Conservation (phyloP, 371 early-diverging fungal genomes). For the Mortierella sp. region DNA sequence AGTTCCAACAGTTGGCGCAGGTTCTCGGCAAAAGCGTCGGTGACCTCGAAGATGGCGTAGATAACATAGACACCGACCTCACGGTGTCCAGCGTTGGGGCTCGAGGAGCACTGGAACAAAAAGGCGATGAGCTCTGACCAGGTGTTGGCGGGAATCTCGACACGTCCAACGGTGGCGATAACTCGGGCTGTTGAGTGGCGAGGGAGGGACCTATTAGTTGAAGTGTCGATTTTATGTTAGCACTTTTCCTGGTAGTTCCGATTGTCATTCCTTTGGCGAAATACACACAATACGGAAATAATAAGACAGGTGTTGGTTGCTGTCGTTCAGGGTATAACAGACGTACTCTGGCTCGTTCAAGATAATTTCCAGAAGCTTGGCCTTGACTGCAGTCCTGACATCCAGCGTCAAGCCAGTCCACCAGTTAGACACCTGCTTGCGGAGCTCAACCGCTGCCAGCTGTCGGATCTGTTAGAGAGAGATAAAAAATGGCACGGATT, state of each 20-base stretch:
- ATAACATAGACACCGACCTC: slow-evolving; percentile 90
- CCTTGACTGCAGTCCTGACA: slow-evolving; percentile 70
- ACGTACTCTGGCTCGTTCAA: slow-evolving; percentile 82
- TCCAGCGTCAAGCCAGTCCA: slow-evolving; percentile 80
- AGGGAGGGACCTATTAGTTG: slow-evolving; percentile 71
- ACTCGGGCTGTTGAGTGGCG: slow-evolving; percentile 89
- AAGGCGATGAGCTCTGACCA: slow-evolving; percentile 89
- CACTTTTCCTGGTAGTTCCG: neutral
- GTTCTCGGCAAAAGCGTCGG: slow-evolving; percentile 79
- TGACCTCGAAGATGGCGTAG: slow-evolving; percentile 86
- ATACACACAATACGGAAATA: neutral
- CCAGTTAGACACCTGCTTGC: slow-evolving; percentile 82
- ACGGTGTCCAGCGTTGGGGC: slow-evolving; percentile 80
- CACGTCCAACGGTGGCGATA: slow-evolving; percentile 88
- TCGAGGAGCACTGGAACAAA: slow-evolving; percentile 82
- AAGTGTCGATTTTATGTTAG: neutral
- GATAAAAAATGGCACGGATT: neutral
- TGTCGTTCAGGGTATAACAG: neutral
- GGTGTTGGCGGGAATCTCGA: slow-evolving; percentile 81
- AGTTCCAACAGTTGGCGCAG: slow-evolving; percentile 77
- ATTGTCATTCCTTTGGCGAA: neutral
- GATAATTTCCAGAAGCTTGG: slow-evolving; percentile 74
- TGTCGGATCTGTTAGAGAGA: slow-evolving; percentile 75
- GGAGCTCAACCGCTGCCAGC: slow-evolving; percentile 91
- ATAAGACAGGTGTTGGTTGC: no score